Percentiles rank a stretch among this genome's conserved stretches.
Evolutionary conservation across 148 eudicot species (phyloP).

Genomic region (Nyssa sinensis): DNA sequence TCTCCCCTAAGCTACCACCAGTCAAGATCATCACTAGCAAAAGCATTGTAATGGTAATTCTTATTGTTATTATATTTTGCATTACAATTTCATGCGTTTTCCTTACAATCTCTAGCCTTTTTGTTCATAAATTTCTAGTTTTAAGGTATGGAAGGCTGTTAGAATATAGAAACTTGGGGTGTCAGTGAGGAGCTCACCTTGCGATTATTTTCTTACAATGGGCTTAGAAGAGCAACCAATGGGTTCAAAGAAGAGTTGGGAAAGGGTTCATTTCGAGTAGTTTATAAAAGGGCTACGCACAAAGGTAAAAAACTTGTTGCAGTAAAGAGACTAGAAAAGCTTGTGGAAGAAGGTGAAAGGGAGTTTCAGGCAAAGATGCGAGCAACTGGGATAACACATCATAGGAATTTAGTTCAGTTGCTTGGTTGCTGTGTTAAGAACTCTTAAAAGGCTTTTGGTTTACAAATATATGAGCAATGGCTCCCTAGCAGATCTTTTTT

Average conservation of each 20-base stretch:
- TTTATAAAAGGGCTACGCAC: conserved; percentile 1
- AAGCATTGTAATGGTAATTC: background rate
- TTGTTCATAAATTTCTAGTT: conserved; percentile 2
- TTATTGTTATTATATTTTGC: background rate
- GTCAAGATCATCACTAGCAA: background rate
- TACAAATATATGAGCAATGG: background rate
- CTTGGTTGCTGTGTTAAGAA: background rate
- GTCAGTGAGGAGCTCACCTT: background rate
- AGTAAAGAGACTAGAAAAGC: conserved; percentile 16
- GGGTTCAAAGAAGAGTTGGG: conserved; percentile 15
- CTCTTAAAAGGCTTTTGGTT: conserved; percentile 1
- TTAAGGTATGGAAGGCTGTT: conserved; percentile 2
- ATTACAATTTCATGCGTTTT: background rate
- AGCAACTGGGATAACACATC: conserved; percentile 1
- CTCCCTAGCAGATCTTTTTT: conserved; percentile 3
- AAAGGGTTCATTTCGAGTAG: conserved; percentile 9
- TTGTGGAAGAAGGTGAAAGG: conserved; percentile 10
- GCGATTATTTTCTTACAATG: conserved; percentile 1
- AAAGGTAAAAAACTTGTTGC: conserved; percentile 11
- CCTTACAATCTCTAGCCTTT: conserved; percentile 6
- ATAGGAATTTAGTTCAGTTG: background rate
- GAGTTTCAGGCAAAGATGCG: conserved; percentile 10
- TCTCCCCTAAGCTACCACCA: background rate
- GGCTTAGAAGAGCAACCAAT: conserved; percentile 9
- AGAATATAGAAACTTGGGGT: background rate